Evolutionary conservation across 129 eudicot genomes (phyloP), one percentile per base, ranked within the genome.

Genomic region (Dittrichia graveolens): DNA sequence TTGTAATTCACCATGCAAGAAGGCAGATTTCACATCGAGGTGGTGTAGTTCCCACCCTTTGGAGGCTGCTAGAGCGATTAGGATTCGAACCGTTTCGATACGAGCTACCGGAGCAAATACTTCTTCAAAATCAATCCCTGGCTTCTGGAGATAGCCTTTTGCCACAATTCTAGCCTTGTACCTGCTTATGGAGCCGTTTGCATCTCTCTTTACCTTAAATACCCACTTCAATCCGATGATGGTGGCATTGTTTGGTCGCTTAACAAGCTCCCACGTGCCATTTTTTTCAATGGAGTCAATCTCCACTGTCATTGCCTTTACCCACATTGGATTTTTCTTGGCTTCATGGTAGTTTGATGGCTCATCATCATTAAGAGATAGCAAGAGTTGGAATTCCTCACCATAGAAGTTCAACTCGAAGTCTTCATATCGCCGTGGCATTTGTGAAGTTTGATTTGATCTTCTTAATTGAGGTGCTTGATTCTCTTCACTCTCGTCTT

Each of bases 211-310:
- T 0, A 61, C 46, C 5, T 67, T 65, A 31, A 7, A 75, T 0
- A 75, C 47, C 85, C 77, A 69, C 31, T 81, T 81, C 8, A 75
- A 7, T 0, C 78, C 75, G 5, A 75, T 76, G 0, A 44, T 4
- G 0, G 44, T 54, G 18, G 14, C 55, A 0, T 18, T 18, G 3
- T 55, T 34, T 0, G 81, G 63, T 7, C 8, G 4, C 0, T 71
- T 57, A 1, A 76, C 65, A 0, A 81, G 52, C 65, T 66, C 43
- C 79, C 79, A 72, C 0, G 72, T 0, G 45, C 1, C 4, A 11
- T 70, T 54, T 15, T 54, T 67, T 4, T 70, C 50, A 0, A 73
- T 73, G 1, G 50, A 60, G 3, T 5, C 46, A 3, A 60, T 24
- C 8, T 64, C 50, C 7, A 38, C 47, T n/a, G 5, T 8, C 12